Percentiles rank a stretch among this genome's conserved stretches.
Conservation (phyloP, 345 rosid genomes). For the Firmiana major region DNA sequence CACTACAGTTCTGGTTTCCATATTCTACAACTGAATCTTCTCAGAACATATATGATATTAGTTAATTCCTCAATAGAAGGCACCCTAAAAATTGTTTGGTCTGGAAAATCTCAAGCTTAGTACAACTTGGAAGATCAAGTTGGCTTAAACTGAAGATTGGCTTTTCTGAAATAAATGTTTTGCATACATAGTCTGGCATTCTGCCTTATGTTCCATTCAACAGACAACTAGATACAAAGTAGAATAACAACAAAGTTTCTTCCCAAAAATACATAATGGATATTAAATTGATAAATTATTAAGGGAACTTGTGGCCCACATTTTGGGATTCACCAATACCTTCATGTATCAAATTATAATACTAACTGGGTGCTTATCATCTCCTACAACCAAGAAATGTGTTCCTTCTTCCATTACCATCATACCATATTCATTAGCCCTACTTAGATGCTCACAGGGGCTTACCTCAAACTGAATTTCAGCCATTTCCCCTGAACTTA, state of each 20-base stretch:
- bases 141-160: background rate
- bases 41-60: background rate
- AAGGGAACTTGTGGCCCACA: background rate
- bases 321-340: background rate
- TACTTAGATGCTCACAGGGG: slow-evolving; percentile 64
- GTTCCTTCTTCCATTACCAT: slow-evolving; percentile 72
- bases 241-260: background rate
- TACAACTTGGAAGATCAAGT: background rate
- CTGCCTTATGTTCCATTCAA: background rate
- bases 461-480: slow-evolving; percentile 52
- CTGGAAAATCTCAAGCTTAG: background rate
- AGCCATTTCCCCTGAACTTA: slow-evolving; percentile 48
- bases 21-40: too few species aligned
- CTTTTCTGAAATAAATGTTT: background rate
- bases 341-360: slow-evolving; percentile 33
- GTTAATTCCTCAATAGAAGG: background rate
- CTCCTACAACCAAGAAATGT: slow-evolving; percentile 66
- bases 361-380: slow-evolving; percentile 46
- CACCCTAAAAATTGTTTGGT: background rate
- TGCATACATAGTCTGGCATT: background rate
- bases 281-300: background rate
- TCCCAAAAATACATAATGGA: background rate
- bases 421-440: slow-evolving; percentile 58
- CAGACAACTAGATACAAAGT: background rate
- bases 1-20: background rate